Base-by-base conservation (phyloP, 2,329 filamentous ascomycete genomes). In the Juglanconis sp. region DNA sequence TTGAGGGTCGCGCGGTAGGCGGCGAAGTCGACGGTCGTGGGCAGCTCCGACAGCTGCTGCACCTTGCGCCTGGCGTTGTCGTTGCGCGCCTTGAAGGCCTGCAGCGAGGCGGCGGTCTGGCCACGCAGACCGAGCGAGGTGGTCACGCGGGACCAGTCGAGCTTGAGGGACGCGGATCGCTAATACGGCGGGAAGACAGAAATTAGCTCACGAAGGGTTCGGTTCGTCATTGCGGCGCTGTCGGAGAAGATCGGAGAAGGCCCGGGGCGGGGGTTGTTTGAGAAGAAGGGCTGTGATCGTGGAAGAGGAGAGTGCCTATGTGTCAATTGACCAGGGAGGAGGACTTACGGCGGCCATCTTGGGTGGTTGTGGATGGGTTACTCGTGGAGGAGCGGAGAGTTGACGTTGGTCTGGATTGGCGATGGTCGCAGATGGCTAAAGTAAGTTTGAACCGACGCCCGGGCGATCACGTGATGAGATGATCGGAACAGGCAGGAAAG, bases 61-160 rank as follows among this genome's bases (percentile, higher is more conserved):
- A 99, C 85, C 81, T 94, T 94, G 83, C 95, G 94, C 80, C 94
- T 93, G 75, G 92, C 94, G 77, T 97, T 93, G 76, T 99, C 95
- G 85, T 98, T 97, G 82, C 95, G 93, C 88, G 96, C 95, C 87
- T 99, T 99, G 89, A 99, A 99, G 68, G 91, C 86, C 77, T 94
- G 89, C 65, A 99, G 92, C 65, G 94, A 90, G 72, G 89, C 81
- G 69, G 91, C 93, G 69, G 95, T 99, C 82, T 92, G 91, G 77
- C 95, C 95, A 78, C 91, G 91, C 78, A 99, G 92, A 77, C 94
- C 94, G 73, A 99, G 92, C 74, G 94, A 96, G 80, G 86, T 87
- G 80, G 89, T 89, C 74, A 99, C 87, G 83, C 96, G 95, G 81
- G 87, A 87, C 95, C 95, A 99, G 88, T 99, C 95, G 85, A 99